Base-by-base conservation (phyloP, 1,284 basidiomycete genomes). In the Naganishia sp. region DNA sequence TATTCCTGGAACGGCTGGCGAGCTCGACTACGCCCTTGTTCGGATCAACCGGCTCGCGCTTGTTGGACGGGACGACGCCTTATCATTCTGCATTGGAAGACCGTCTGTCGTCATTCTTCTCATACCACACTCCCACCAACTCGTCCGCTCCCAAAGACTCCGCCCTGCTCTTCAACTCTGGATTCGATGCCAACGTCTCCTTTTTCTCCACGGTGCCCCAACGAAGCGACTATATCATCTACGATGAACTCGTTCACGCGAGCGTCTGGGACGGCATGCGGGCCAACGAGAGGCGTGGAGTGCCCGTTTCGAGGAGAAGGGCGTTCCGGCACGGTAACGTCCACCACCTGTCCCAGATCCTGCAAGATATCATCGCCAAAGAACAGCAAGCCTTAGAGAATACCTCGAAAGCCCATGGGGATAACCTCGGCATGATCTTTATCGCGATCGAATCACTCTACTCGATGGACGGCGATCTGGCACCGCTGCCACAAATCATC, bases 391-490 rank as follows among this genome's bases (percentile, higher is more conserved):
- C 46, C 2, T 6, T 23, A 23, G 32, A 41, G 50, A 39, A 21
- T 15, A 56, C 47, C 25, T 49, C 23, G 42, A 46, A 28, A 43
- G 51, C n/a, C 21, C 18, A 18, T 21, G 11, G 6, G 62, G 49
- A 5, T 42, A 51, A 10, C 23, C 64, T 65, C 21, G 50, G 67
- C 3, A 72, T 74, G 3, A 69, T 80, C 11, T 80, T 76, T 65
- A 68, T 97, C n/a, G 88, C 90, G 0, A 86, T 96, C 18, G 94
- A 97, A 81, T 87, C 86, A 50, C 79, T 97, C 64, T 97, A 98
- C 75, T 92, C 89, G 68, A 98, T 97, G 94, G 94, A 97, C 73
- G 94, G 94, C 18, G 94, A 93, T 54, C 84, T 94, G 67, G 85
- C 90, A 1, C 92, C 92, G 0, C 81, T 97, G 17, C 68, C 70